A percentile compares a stretch with the other conserved stretches of the same genome.
phyloP scores from a whole-genome alignment of 176 grass and related monocot genomes.

The Otatea glauca region DNA sequence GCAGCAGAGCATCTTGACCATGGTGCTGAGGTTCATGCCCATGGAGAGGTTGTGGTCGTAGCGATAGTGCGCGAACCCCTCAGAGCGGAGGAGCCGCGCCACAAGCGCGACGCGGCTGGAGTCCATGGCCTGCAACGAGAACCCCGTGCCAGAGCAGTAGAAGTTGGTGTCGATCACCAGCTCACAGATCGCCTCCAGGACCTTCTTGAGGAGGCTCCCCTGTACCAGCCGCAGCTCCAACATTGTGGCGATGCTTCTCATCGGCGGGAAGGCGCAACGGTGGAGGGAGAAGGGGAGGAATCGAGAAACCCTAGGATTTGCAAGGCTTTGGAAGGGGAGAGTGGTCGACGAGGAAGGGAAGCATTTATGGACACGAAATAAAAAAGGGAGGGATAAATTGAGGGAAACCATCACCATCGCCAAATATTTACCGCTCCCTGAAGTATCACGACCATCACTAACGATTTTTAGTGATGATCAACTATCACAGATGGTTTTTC shows the following conservation, averaged over 20 bases:
- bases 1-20: constrained; percentile 97
- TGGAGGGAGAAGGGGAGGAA: neutral
- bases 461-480: too few species aligned
- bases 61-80: constrained; percentile 98
- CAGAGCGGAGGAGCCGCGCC: constrained; percentile 76
- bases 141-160: constrained; percentile 87
- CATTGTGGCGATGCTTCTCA: constrained; percentile 45
- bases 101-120: constrained; percentile 96
- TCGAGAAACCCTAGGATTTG: constrained; percentile 40
- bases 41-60: constrained; percentile 98
- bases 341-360: neutral
- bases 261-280: neutral
- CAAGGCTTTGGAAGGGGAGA: too few species aligned
- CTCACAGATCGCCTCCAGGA: constrained; percentile 83
- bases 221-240: constrained; percentile 88
- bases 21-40: constrained; percentile 97
- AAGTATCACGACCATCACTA: too few species aligned
- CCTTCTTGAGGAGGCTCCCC: constrained; percentile 98
- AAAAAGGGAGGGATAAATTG: constrained; percentile 40
- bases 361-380: constrained; percentile 11
- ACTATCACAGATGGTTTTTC: too few species aligned
- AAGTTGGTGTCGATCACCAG: constrained; percentile 95
- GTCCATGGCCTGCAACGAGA: constrained; percentile 99
- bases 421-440: constrained; percentile 45
- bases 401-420: constrained; percentile 4